Percentiles rank a stretch among this genome's conserved stretches.
Evolutionary conservation across 108 stramenopile genomes (phyloP).

Genomic region (Cyclostephanos tholiformis): DNA sequence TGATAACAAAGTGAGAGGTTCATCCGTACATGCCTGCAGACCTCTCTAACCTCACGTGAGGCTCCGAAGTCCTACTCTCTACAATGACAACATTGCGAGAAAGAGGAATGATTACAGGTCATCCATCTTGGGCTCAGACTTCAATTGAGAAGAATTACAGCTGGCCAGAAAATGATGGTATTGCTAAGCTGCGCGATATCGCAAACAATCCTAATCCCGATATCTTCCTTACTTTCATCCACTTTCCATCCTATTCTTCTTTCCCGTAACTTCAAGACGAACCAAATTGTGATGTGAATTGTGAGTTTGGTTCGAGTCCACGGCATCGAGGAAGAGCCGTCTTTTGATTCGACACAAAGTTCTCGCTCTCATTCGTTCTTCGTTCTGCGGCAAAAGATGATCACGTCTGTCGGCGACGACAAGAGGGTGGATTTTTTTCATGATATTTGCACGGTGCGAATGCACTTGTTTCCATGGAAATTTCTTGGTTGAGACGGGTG

Average conservation of each 20-base stretch:
- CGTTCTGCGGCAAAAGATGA: neutral
- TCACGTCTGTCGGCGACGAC: neutral
- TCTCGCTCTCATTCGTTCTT: slow-evolving; percentile 18
- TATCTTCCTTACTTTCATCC: slow-evolving; percentile 12
- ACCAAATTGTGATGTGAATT: neutral
- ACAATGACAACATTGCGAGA: too few relatives aligned
- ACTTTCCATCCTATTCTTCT: slow-evolving; percentile 18
- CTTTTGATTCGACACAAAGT: slow-evolving; percentile 38
- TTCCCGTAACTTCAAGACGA: slow-evolving; percentile 1
- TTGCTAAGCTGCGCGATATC: neutral
- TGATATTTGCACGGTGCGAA: neutral
- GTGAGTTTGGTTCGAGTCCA: slow-evolving; percentile 18
- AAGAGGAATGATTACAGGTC: too few relatives aligned
- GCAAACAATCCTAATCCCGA: neutral
- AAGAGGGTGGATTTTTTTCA: neutral
- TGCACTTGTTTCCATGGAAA: neutral
- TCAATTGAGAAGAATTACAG: neutral
- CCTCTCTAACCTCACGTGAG: neutral
- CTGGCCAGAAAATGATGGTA: neutral
- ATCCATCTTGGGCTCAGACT: neutral
- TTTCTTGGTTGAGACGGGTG: slow-evolving; percentile 2
- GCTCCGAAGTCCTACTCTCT: neutral
- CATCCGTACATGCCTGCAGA: neutral
- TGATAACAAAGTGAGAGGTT: neutral
- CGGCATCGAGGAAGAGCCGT: slow-evolving; percentile 41